Evolutionary conservation across 805 yeast genomes (phyloP).

Genomic region (Metschnikowia henanensis): DNA sequence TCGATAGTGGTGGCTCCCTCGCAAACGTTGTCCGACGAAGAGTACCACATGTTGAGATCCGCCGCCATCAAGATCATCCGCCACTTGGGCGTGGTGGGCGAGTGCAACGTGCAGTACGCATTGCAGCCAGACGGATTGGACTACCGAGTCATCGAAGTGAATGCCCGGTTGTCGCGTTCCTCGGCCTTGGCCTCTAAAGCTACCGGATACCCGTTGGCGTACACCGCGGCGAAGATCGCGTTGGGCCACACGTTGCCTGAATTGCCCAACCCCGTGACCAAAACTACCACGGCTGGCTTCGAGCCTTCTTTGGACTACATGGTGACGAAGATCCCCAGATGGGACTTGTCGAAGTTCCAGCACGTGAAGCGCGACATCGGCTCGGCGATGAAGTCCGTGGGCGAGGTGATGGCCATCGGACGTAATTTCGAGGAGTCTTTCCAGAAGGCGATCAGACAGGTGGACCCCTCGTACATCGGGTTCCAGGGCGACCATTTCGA

Average conservation of each 20-base stretch:
- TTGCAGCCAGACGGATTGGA: slow-evolving; percentile 94
- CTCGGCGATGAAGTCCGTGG: slow-evolving; percentile 97
- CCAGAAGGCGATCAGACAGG: slow-evolving; percentile 96
- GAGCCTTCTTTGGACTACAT: slow-evolving; percentile 97
- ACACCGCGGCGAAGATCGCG: slow-evolving; percentile 97
- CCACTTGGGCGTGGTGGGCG: slow-evolving; percentile 98
- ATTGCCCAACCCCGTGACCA: slow-evolving; percentile 94
- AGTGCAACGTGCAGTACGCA: slow-evolving; percentile 97
- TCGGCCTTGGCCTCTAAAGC: slow-evolving; percentile 99
- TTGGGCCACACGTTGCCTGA: slow-evolving; percentile 94
- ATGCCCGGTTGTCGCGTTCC: slow-evolving; percentile 95
- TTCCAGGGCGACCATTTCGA: slow-evolving; percentile 86
- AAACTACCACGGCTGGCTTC: slow-evolving; percentile 93
- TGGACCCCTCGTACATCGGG: slow-evolving; percentile 87
- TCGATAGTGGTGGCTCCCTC: slow-evolving; percentile 99
- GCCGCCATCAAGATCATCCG: slow-evolving; percentile 98
- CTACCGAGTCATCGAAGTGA: slow-evolving; percentile 95
- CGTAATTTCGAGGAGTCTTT: slow-evolving; percentile 96
- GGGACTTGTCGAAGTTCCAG: slow-evolving; percentile 96
- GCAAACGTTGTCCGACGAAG: slow-evolving; percentile 95
- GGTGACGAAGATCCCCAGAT: slow-evolving; percentile 96
- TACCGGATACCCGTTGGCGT: slow-evolving; percentile 97
- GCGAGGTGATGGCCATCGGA: slow-evolving; percentile 99
- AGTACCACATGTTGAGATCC: slow-evolving; percentile 95
- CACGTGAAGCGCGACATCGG: slow-evolving; percentile 94